phyloP scores from a whole-genome alignment of 768 basidiomycete species.

The Crassisporium funariophilum region DNA sequence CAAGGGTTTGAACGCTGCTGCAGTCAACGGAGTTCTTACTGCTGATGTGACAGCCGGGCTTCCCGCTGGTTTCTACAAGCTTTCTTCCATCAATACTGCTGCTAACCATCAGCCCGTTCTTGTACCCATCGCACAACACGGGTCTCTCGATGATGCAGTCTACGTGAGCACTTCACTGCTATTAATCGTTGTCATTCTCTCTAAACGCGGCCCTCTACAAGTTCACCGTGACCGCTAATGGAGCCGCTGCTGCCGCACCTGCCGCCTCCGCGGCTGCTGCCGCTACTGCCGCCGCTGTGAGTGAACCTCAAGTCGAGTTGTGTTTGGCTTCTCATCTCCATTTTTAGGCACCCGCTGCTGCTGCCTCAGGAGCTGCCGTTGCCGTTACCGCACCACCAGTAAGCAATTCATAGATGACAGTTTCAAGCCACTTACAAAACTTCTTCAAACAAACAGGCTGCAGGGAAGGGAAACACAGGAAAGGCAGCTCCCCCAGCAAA shows the following conservation, averaged over 20 bases:
- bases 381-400: background rate
- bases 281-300: constrained; percentile 2
- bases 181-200: constrained; percentile 1
- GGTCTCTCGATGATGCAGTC: constrained; percentile 55
- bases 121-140: constrained; percentile 63
- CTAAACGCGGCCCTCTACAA: background rate
- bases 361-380: constrained; percentile 9
- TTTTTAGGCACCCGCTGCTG: constrained; percentile 6
- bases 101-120: constrained; percentile 63
- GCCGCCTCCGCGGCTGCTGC: constrained; percentile 13
- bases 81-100: constrained; percentile 59
- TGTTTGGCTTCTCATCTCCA: too few species aligned
- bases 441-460: too few species aligned
- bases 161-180: constrained; percentile 60
- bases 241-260: constrained; percentile 12
- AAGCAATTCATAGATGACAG: too few species aligned
- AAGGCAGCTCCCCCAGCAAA: constrained; percentile 1
- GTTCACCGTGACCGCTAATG: constrained; percentile 19
- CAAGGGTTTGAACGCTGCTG: constrained; percentile 51
- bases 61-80: constrained; percentile 58
- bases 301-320: too few species aligned
- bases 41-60: constrained; percentile 56
- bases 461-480: too few species aligned
- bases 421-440: too few species aligned
- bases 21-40: constrained; percentile 50